These are phyloP conservation scores for Phialophora expanda DNA, from an alignment of 2,329 filamentous ascomycete genomes.

Conservation along the genomic window DNA sequence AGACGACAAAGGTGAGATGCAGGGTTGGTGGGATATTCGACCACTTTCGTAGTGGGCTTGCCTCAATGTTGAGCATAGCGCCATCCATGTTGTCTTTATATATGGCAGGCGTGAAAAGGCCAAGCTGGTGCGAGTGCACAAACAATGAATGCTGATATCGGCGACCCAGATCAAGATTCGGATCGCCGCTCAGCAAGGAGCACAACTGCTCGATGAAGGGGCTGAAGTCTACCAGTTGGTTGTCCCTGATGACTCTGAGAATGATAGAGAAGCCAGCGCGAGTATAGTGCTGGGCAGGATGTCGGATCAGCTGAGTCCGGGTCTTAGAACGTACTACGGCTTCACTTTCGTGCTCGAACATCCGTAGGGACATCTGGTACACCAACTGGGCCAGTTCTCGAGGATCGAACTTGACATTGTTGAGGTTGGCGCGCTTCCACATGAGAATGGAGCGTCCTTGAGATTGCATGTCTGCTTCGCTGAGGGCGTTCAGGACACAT, in stretches of 20 bases:
- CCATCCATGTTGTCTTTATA: neutral
- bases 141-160: neutral
- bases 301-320: neutral
- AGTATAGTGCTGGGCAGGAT: neutral
- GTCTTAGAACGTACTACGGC: conserved; percentile 16
- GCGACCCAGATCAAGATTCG: neutral
- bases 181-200: neutral
- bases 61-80: neutral
- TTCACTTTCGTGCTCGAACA: conserved; percentile 53
- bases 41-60: neutral
- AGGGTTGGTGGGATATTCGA: neutral
- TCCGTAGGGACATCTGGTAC: conserved; percentile 52
- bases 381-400: conserved; percentile 40
- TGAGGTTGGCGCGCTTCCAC: conserved; percentile 7
- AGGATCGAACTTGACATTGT: conserved; percentile 3
- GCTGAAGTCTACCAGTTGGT: neutral
- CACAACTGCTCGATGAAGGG: neutral
- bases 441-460: neutral
- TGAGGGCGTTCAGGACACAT: neutral
- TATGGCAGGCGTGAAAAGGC: neutral
- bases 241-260: neutral
- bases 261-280: neutral
- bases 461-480: neutral
- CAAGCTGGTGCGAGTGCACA: neutral
- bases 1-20: neutral